Percentiles rank a stretch among this genome's conserved stretches.
phyloP scores from a whole-genome alignment of 164 flowering plant species.

The Liriodendron chinense region DNA sequence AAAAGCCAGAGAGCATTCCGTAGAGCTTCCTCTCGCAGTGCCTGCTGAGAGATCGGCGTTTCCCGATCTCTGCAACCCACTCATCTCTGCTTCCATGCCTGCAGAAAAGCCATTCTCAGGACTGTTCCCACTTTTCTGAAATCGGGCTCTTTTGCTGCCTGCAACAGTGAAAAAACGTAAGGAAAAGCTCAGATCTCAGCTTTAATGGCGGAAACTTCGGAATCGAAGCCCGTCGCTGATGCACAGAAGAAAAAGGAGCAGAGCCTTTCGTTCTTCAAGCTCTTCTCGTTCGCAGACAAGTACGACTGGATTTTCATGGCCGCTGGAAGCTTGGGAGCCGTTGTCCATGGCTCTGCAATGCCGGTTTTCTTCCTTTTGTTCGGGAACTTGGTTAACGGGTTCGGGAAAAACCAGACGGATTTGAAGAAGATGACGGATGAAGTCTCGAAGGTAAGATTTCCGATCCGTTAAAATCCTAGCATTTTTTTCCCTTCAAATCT shows the following conservation, averaged over 20 bases:
- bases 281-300: slow-evolving; percentile 87
- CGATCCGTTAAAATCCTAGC: neutral
- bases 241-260: slow-evolving; percentile 88
- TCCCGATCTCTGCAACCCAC: too few species aligned
- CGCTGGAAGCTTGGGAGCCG: slow-evolving; percentile 80
- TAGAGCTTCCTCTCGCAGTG: neutral
- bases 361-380: slow-evolving; percentile 91
- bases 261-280: slow-evolving; percentile 71
- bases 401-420: slow-evolving; percentile 81
- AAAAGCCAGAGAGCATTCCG: neutral
- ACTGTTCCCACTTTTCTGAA: neutral
- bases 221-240: slow-evolving; percentile 48
- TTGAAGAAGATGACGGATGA: slow-evolving; percentile 67
- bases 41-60: neutral
- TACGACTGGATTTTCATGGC: slow-evolving; percentile 72
- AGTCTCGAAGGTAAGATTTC: slow-evolving; percentile 71
- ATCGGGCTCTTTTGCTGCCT: neutral
- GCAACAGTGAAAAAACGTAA: neutral
- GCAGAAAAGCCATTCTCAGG: neutral
- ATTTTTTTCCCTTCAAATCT: neutral
- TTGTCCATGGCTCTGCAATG: slow-evolving; percentile 97
- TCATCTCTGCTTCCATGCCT: neutral
- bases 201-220: slow-evolving; percentile 27
- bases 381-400: slow-evolving; percentile 95
- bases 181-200: neutral